Evolutionary conservation across 179 eudicot species (phyloP).

Genomic region (Sideroxylon spinosum): DNA sequence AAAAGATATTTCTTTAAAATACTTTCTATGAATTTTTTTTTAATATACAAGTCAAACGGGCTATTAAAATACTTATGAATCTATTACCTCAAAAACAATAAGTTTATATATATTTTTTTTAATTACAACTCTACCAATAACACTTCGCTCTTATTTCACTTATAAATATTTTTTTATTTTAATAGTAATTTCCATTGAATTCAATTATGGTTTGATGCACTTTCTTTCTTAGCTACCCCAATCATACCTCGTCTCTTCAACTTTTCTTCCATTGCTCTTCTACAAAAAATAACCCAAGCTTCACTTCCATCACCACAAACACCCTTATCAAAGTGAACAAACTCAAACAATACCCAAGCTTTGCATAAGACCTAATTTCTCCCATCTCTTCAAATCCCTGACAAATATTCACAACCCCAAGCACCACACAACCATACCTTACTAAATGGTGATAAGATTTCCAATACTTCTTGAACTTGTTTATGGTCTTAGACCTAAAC

Average conservation of each 20-base stretch:
- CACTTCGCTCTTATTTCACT: no score
- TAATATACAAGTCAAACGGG: no score
- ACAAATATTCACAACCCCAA: slow-evolving; percentile 83
- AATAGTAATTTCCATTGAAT: no score
- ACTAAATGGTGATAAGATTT: slow-evolving; percentile 96
- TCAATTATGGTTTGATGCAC: slow-evolving; percentile 16
- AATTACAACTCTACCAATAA: no score
- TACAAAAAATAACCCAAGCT: slow-evolving; percentile 91
- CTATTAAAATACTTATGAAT: no score
- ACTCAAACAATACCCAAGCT: slow-evolving; percentile 66
- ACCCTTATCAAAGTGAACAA: slow-evolving; percentile 67
- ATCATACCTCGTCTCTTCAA: slow-evolving; percentile 65
- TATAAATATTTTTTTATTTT: no score
- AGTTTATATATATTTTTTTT: no score
- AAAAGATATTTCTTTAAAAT: no score
- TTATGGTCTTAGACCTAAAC: slow-evolving; percentile 80
- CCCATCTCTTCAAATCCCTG: slow-evolving; percentile 88
- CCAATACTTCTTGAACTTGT: slow-evolving; percentile 85
- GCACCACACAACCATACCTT: slow-evolving; percentile 76
- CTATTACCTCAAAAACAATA: no score
- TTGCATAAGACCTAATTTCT: slow-evolving; percentile 53
- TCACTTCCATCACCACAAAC: slow-evolving; percentile 79
- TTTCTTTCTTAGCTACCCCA: slow-evolving; percentile 37
- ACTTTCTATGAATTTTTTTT: no score
- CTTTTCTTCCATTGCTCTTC: slow-evolving; percentile 84